A percentile compares a stretch with the other conserved stretches of the same genome.
Evolutionary conservation across 2,329 filamentous ascomycete species (phyloP).

Genomic region (Colletotrichum sp.): DNA sequence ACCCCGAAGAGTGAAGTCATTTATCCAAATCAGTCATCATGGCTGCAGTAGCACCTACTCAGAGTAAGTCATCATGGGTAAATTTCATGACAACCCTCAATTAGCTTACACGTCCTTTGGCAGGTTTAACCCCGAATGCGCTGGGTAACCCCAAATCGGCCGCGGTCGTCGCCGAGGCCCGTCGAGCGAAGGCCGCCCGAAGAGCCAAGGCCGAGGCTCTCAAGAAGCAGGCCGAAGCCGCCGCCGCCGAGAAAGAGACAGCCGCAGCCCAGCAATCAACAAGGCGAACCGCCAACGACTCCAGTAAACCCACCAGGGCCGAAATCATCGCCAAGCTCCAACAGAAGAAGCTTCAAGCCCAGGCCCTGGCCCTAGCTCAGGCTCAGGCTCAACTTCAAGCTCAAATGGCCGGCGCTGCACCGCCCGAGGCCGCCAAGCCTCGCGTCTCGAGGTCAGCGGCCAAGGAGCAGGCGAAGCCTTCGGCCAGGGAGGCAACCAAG

Average conservation of each 20-base stretch:
- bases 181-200: background rate
- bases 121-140: slow-evolving; percentile 1
- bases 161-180: background rate
- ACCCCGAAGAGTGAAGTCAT: background rate
- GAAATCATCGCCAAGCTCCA: background rate
- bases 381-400: background rate
- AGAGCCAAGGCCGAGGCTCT: background rate
- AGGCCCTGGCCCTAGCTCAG: background rate
- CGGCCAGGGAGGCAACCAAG: background rate
- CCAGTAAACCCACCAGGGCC: background rate
- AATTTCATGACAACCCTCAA: background rate
- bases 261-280: background rate
- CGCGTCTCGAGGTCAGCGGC: background rate
- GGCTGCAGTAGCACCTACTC: background rate
- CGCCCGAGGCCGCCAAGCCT: background rate
- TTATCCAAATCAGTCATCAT: background rate
- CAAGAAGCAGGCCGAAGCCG: background rate
- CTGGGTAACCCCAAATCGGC: background rate
- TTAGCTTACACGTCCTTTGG: background rate
- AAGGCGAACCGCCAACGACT: background rate
- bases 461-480: background rate
- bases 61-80: background rate
- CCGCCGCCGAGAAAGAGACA: background rate
- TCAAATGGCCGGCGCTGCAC: background rate
- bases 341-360: background rate